A percentile compares a stretch with the other conserved stretches of the same genome.
These are phyloP conservation scores for Penicillium ucsense DNA, from an alignment of 495 filamentous ascomycete species.

Conservation along the genomic window DNA sequence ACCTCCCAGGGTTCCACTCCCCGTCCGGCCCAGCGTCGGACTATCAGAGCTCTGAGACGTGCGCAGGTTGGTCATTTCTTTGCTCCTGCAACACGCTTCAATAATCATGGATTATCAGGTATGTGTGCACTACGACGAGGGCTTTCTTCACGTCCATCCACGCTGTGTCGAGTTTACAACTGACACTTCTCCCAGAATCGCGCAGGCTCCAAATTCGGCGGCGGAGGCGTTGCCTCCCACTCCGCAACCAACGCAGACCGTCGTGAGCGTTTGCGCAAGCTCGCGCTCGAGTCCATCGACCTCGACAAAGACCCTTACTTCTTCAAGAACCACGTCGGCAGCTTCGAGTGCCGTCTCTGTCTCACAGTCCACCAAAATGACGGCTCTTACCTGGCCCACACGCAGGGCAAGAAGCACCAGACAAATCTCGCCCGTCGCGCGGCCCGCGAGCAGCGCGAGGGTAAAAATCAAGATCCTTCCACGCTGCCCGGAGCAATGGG, in stretches of 20 bases:
- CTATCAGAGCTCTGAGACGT: slow-evolving; percentile 1
- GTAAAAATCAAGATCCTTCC: slow-evolving; percentile 60
- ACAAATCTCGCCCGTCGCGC: slow-evolving; percentile 97
- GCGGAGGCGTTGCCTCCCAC: slow-evolving; percentile 90
- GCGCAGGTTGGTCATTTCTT: slow-evolving; percentile 12
- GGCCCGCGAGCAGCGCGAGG: slow-evolving; percentile 87
- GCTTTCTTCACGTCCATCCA: too few species aligned
- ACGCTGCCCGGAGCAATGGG: slow-evolving; percentile 62
- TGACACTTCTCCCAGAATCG: slow-evolving; percentile 56
- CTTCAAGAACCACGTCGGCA: slow-evolving; percentile 99
- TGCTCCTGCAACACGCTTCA: slow-evolving; percentile 1
- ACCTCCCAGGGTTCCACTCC: neutral
- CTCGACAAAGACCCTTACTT: slow-evolving; percentile 99
- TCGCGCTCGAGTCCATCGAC: slow-evolving; percentile 97
- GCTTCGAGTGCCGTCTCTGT: slow-evolving; percentile 95
- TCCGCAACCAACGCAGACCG: slow-evolving; percentile 93
- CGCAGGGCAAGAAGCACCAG: slow-evolving; percentile 97
- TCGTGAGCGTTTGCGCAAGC: slow-evolving; percentile 91
- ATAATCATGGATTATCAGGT: slow-evolving; percentile 54
- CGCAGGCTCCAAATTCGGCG: slow-evolving; percentile 95
- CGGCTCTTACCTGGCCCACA: slow-evolving; percentile 97
- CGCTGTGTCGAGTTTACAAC: too few species aligned
- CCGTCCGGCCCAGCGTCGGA: too few species aligned
- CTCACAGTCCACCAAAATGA: slow-evolving; percentile 99
- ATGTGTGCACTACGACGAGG: slow-evolving; percentile 3